Evolutionary conservation across 306 rosid species (phyloP).

Genomic region (Cucurbita moschata): DNA sequence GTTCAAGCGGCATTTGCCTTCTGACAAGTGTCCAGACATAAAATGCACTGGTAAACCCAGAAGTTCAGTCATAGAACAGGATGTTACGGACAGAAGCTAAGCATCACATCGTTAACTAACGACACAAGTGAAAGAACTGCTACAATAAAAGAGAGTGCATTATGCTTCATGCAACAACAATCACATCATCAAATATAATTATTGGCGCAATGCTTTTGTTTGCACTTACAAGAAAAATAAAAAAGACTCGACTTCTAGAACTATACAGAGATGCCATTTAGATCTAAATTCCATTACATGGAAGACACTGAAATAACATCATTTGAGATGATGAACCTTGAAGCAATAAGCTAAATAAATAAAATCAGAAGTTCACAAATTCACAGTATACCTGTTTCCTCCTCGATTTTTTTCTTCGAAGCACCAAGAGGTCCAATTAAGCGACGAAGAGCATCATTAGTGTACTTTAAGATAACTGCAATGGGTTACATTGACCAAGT

Average conservation of each 20-base stretch:
- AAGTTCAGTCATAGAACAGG: neutral
- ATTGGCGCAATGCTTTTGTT: neutral
- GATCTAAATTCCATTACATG: neutral
- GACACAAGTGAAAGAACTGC: neutral
- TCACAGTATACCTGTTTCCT: constrained; percentile 59
- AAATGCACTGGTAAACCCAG: neutral
- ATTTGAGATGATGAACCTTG: neutral
- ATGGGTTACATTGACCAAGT: constrained; percentile 17
- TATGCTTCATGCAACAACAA: neutral
- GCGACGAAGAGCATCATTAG: constrained; percentile 65
- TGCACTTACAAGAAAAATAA: neutral
- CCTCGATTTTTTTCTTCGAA: constrained; percentile 66
- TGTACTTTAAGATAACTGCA: constrained; percentile 76
- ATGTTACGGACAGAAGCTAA: neutral
- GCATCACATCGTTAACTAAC: neutral
- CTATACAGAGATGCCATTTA: neutral
- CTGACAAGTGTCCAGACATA: constrained; percentile 1
- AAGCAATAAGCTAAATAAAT: neutral
- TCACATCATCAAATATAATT: neutral
- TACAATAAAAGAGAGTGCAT: neutral
- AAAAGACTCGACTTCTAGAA: neutral
- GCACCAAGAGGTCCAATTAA: constrained; percentile 89
- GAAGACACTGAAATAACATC: neutral
- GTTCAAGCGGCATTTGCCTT: neutral
- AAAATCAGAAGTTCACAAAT: neutral